Percentiles rank a stretch among this genome's conserved stretches.
Evolutionary conservation across 1,139 yeast genomes (phyloP).

Genomic region (Yamadazyma oceani): DNA sequence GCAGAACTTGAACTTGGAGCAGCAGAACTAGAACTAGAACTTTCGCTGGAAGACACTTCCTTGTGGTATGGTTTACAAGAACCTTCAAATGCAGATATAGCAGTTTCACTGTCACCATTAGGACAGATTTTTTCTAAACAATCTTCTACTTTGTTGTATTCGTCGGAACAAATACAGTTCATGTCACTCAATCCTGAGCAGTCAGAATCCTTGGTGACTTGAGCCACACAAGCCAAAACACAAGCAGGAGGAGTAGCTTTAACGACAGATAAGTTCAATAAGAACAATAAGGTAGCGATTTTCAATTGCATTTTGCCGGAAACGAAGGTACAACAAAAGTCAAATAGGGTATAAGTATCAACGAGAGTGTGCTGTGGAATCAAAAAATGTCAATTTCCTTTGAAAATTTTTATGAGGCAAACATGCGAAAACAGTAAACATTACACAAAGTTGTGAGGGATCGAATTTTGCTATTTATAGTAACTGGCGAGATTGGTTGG

Average conservation of each 20-base stretch:
- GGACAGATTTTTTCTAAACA: constrained; percentile 74
- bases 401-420: constrained; percentile 2
- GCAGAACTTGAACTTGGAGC: constrained; percentile 16
- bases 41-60: constrained; percentile 23
- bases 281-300: constrained; percentile 19
- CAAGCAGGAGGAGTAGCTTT: constrained; percentile 88
- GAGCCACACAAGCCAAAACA: constrained; percentile 80
- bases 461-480: background rate
- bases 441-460: background rate
- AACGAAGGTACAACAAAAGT: background rate
- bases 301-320: constrained; percentile 9
- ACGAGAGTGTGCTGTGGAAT: background rate
- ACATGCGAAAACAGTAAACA: constrained; percentile 1
- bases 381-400: background rate
- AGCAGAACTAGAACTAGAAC: constrained; percentile 29
- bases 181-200: constrained; percentile 63
- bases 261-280: constrained; percentile 52
- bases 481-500: too few relatives aligned
- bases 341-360: background rate
- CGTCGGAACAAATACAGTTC: constrained; percentile 61
- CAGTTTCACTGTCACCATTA: constrained; percentile 53
- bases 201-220: constrained; percentile 56
- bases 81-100: constrained; percentile 54
- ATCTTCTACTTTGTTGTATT: constrained; percentile 48
- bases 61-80: constrained; percentile 47